Evolutionary conservation across 2,329 filamentous ascomycete species (phyloP), one percentile per base, ranked within the genome.

Genomic region (Cladosporium halotolerans): DNA sequence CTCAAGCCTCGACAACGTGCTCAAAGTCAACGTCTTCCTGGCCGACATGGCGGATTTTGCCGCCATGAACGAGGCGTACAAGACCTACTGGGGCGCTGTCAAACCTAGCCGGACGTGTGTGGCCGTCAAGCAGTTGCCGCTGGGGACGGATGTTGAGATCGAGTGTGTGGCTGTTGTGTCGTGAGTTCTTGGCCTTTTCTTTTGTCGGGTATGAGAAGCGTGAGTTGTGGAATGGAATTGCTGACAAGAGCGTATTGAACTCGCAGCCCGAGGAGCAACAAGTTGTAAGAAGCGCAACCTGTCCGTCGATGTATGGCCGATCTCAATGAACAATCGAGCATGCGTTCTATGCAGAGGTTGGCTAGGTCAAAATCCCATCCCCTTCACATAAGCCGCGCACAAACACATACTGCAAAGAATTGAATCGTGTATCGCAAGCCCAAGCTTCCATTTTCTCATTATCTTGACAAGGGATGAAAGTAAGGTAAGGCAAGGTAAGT

Each of bases 21-120:
- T 87, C 65, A 86, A 87, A 68, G 78, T 84, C 57, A 86, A 85
- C 60, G 73, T 86, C 23, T 88, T 83, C 63, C 65, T 88, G 16
- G 80, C 78, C 1, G 76, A 78, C 54, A 87, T 88, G 82, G 73
- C 78, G 44, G 74, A 86, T 65, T 87, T 86, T 63, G 76, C 73
- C 0, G 70, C 72, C 9, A 77, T 84, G 70, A 83, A 82, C 56
- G 75, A 77, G 55, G 78, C 73, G 3, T 83, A 81, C 53, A 58
- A 46, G 38, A 55, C 55, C 48, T 69, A 11, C 34, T 67, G 63
- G 58, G 66, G 63, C 9, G 63, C 65, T 28, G 53, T 57, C 13
- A 66, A 69, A 58, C 66, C 65, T 11, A 63, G 70, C 38, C 55
- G 67, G 46, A 68, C 66, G 56, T 79, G 77, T 60, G 76, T 80